phyloP scores from a whole-genome alignment of 2,329 filamentous ascomycete genomes.

The Pyrenophora seminiperda region DNA sequence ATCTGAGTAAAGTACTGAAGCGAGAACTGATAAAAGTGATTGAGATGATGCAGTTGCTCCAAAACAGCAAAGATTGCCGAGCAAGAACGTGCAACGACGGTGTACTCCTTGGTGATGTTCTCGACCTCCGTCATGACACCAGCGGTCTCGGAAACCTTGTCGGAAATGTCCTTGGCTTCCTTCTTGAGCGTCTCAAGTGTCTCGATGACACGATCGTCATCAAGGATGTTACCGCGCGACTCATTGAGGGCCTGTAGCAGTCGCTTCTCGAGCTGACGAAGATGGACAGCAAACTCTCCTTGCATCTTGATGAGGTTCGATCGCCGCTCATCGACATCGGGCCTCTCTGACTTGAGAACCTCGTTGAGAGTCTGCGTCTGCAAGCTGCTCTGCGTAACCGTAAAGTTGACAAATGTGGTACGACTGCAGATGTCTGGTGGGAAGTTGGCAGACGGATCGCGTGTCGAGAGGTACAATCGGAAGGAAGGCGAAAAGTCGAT shows the following conservation, averaged over 20 bases:
- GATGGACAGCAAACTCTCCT: constrained; percentile 98
- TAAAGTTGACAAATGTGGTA: constrained; percentile 99
- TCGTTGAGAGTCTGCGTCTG: constrained; percentile 98
- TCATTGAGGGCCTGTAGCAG: constrained; percentile 95
- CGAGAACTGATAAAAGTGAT: constrained; percentile 99
- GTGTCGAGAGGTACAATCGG: constrained; percentile 90
- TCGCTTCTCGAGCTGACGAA: constrained; percentile 92
- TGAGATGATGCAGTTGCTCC: constrained; percentile 96
- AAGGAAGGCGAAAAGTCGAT: constrained; percentile 98
- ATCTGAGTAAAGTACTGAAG: constrained; percentile 98
- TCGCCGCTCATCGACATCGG: constrained; percentile 93
- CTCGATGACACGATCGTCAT: constrained; percentile 97
- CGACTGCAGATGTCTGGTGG: constrained; percentile 96
- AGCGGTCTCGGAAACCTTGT: constrained; percentile 95
- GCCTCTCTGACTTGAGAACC: constrained; percentile 94
- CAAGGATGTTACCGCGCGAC: constrained; percentile 94
- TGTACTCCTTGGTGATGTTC: constrained; percentile 92
- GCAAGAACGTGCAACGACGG: constrained; percentile 89
- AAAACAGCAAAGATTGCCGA: constrained; percentile 96
- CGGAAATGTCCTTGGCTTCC: constrained; percentile 92
- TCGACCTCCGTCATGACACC: constrained; percentile 99
- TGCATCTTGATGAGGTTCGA: constrained; percentile 98
- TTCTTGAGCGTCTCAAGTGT: constrained; percentile 97
- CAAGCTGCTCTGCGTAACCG: constrained; percentile 96
- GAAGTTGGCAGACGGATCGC: constrained; percentile 94